Conservation (phyloP, 345 rosid genomes). For the Populus simonii region DNA sequence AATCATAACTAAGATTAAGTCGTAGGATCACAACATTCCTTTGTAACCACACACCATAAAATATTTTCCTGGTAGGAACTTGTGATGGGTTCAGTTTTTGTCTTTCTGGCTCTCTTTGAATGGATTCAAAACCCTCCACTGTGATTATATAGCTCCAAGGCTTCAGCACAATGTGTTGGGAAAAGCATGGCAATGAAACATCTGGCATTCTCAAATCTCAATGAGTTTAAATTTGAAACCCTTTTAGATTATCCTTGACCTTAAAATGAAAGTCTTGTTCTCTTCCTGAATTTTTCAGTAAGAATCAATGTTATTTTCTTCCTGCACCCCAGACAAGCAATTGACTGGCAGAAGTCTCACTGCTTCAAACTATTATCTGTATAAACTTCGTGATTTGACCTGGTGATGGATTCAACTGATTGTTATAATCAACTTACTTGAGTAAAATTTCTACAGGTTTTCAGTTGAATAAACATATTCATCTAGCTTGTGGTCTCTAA, state of each 20-base stretch:
- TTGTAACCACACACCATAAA: neutral
- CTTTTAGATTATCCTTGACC: neutral
- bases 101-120: neutral
- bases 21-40: neutral
- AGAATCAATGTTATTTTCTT: neutral
- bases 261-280: neutral
- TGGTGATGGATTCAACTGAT: neutral
- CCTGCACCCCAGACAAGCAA: neutral
- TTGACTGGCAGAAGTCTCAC: neutral
- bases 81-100: neutral
- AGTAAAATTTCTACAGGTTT: neutral
- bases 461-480: neutral
- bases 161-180: neutral
- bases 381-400: neutral
- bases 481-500: neutral
- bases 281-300: neutral
- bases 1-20: neutral
- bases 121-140: neutral
- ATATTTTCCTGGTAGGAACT: neutral
- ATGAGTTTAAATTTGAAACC: neutral
- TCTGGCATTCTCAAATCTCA: neutral
- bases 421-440: neutral
- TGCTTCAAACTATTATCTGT: neutral
- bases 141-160: neutral
- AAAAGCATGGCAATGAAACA: neutral